phyloP scores from a whole-genome alignment of 2,329 filamentous ascomycete genomes.

The Trichoderma breve region DNA sequence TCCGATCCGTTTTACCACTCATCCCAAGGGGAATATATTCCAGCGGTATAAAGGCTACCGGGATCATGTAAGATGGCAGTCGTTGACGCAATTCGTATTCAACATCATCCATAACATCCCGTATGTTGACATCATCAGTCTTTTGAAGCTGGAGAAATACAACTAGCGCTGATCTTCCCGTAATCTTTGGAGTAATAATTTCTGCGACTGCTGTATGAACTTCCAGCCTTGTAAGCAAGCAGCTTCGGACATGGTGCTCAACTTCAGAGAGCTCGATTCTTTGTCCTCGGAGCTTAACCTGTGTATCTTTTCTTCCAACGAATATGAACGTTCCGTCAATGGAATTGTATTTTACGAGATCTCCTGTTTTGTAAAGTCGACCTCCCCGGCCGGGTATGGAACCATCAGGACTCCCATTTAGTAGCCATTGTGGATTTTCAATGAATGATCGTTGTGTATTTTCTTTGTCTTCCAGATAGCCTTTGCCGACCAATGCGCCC shows the following conservation, averaged over 20 bases:
- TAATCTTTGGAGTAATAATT: neutral
- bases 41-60: neutral
- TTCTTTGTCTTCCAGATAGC: slow-evolving; percentile 42
- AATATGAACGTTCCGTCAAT: slow-evolving; percentile 41
- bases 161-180: neutral
- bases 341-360: slow-evolving; percentile 42
- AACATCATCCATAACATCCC: neutral
- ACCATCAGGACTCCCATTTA: neutral
- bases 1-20: slow-evolving; percentile 12
- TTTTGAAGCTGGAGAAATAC: neutral
- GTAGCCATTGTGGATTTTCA: slow-evolving; percentile 29
- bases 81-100: neutral
- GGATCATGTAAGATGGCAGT: slow-evolving; percentile 8
- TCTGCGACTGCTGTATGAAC: neutral
- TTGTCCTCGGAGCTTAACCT: slow-evolving; percentile 58
- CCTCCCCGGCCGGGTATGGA: neutral
- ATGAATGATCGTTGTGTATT: slow-evolving; percentile 31
- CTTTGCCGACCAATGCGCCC: slow-evolving; percentile 47
- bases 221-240: neutral
- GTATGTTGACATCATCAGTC: neutral
- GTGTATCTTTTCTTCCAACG: slow-evolving; percentile 53
- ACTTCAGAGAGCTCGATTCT: slow-evolving; percentile 46
- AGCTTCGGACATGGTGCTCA: slow-evolving; percentile 18
- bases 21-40: neutral
- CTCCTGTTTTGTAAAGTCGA: slow-evolving; percentile 46